Base-by-base conservation (phyloP, 2,329 filamentous ascomycete genomes). In the Septoria linicola region DNA sequence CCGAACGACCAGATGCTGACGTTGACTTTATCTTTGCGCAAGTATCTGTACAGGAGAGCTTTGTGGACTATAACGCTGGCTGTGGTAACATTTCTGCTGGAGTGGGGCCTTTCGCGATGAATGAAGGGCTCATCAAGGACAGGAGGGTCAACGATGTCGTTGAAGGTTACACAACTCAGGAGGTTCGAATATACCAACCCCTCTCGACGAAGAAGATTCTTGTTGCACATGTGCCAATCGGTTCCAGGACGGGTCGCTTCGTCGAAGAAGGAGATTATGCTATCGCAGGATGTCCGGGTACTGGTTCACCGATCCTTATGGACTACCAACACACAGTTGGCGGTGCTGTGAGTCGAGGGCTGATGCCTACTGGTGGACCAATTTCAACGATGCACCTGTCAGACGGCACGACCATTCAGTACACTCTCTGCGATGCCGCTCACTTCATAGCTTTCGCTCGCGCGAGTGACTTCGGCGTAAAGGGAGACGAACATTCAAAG, bases 31-130 rank as follows among this genome's bases (percentile, higher is more conserved):
- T 52, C 8, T 59, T 59, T 35, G 52, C 47, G 4, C 55, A 58
- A 48, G 53, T 58, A 23, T 49, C 46, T 11, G 53, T 56, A 6
- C 41, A 45, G 10, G 53, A 55, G 10, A 49, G 35, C 6, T 54
- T 58, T 27, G 52, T 59, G 19, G 57, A 56, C 34, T 58, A 57
- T 19, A 41, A 49, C 31, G 57, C 55, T 16, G 53, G 52, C 1
- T 56, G 57, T 25, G 57, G 51, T 2, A 57, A 59, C 25, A 57
- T 57, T 19, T 57, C 54, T n/a, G 41, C 54, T 11, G 57, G 57
- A 6, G 57, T 57, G 11, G 57, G 57, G 7, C 54, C 51, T n/a
- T 53, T 57, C 40, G 51, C 54, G 2, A 57, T 59, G 37, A 54
- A 53, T 19, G 57, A 59, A 27, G 54, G 51, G n/a, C 51, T 59